These are phyloP conservation scores for Ascochyta viciae-villosae DNA, from an alignment of 2,329 filamentous ascomycete genomes.

Conservation along the genomic window DNA sequence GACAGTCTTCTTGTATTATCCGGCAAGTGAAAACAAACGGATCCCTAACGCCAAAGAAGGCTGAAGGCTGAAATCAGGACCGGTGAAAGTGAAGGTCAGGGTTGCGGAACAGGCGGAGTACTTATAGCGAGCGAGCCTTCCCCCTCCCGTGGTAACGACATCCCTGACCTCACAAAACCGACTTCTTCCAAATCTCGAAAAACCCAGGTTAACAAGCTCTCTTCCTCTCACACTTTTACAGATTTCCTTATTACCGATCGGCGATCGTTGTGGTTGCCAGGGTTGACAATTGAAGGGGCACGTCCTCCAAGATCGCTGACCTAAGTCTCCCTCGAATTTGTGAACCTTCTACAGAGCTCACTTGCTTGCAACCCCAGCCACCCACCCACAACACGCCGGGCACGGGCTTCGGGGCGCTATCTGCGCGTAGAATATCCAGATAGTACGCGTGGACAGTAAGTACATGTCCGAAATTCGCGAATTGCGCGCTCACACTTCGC, in stretches of 20 bases:
- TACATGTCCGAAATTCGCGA: slow-evolving; percentile 15
- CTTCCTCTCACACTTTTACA: neutral
- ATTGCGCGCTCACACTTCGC: slow-evolving; percentile 41
- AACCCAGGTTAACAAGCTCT: neutral
- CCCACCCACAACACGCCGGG: slow-evolving; percentile 38
- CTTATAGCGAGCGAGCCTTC: slow-evolving; percentile 9
- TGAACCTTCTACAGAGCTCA: slow-evolving; percentile 31
- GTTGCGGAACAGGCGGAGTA: slow-evolving; percentile 18
- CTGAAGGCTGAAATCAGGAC: neutral
- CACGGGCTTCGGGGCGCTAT: slow-evolving; percentile 36
- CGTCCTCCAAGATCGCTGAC: slow-evolving; percentile 20
- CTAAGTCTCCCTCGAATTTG: slow-evolving; percentile 30
- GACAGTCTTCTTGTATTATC: neutral
- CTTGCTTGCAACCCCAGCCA: slow-evolving; percentile 32
- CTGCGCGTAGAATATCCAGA: slow-evolving; percentile 34
- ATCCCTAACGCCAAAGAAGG: neutral
- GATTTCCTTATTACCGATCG: slow-evolving; percentile 3
- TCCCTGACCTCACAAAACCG: slow-evolving; percentile 17
- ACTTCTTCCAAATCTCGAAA: slow-evolving; percentile 1
- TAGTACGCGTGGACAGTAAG: slow-evolving; percentile 44
- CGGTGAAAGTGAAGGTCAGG: slow-evolving; percentile 21
- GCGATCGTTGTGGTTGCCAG: slow-evolving; percentile 21
- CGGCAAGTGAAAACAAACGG: neutral
- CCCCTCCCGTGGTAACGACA: slow-evolving; percentile 6
- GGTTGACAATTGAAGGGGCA: slow-evolving; percentile 23